Evolutionary conservation across 2,329 filamentous ascomycete species (phyloP).

Genomic region (Calonectria pteridis): DNA sequence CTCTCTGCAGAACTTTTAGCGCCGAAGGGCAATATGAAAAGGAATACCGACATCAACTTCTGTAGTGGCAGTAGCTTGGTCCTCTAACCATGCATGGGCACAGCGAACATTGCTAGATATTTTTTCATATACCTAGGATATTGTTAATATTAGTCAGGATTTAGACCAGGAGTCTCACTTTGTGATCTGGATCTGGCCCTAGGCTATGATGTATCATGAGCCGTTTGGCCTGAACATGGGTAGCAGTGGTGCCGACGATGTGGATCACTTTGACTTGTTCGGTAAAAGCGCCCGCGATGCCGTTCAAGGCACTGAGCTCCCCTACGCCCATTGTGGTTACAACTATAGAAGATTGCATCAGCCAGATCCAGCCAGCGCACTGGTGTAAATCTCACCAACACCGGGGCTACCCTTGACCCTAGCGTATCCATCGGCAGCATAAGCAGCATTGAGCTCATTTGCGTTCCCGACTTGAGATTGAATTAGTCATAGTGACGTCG

Average conservation of each 20-base stretch:
- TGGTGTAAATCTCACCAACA: not conserved
- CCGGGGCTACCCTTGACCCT: constrained; percentile 24
- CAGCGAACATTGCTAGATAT: constrained; percentile 20
- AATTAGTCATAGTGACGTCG: not conserved
- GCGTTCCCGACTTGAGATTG: constrained; percentile 21
- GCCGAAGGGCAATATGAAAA: not conserved
- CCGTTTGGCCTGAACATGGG: constrained; percentile 16
- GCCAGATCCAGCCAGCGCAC: not conserved
- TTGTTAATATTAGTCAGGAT: not conserved
- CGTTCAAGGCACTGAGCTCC: constrained; percentile 25
- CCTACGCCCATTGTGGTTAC: constrained; percentile 29
- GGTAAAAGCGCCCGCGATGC: constrained; percentile 24
- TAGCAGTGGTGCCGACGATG: constrained; percentile 25
- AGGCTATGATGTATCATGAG: constrained; percentile 28
- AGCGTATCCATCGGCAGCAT: constrained; percentile 30
- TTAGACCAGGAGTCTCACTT: not conserved
- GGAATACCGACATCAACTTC: constrained; percentile 22
- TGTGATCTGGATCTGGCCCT: constrained; percentile 22
- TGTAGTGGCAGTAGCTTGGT: constrained; percentile 1
- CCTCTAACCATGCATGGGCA: constrained; percentile 25
- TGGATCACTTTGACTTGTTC: constrained; percentile 30
- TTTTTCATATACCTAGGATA: constrained; percentile 17
- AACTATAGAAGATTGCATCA: not conserved
- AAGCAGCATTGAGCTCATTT: constrained; percentile 28
- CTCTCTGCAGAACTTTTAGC: not conserved